Percentiles rank a stretch among this genome's conserved stretches.
Evolutionary conservation across 768 basidiomycete species (phyloP).

Genomic region (Leccinum subtestaceum): DNA sequence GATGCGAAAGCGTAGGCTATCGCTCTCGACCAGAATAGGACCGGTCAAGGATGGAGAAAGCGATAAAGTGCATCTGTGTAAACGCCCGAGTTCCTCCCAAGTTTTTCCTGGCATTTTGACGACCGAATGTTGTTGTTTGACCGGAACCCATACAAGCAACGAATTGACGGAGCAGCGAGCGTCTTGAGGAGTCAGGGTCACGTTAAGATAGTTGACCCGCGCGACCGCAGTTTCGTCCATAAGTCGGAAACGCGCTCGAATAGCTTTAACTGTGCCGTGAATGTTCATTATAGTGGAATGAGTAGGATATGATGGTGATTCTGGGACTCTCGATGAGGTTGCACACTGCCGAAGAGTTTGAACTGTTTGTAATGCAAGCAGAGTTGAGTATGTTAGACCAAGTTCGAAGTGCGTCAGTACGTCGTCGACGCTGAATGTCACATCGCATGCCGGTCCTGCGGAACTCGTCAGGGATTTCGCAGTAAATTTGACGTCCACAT

Average conservation of each 20-base stretch:
- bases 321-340: conserved; percentile 15
- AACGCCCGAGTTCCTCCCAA: conserved; percentile 74
- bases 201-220: conserved; percentile 31
- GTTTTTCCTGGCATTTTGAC: conserved; percentile 36
- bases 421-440: conserved; percentile 50
- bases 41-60: conserved; percentile 30
- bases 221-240: conserved; percentile 47
- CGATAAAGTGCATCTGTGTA: conserved; percentile 51
- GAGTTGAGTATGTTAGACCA: conserved; percentile 64
- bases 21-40: conserved; percentile 53
- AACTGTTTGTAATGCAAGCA: conserved; percentile 60
- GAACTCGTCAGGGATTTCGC: conserved; percentile 3
- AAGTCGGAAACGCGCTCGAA: conserved; percentile 49
- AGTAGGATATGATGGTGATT: conserved; percentile 18
- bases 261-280: conserved; percentile 36
- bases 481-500: conserved; percentile 28
- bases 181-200: conserved; percentile 15
- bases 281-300: conserved; percentile 22
- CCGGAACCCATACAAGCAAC: conserved; percentile 56
- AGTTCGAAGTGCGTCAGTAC: conserved; percentile 54
- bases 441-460: conserved; percentile 33
- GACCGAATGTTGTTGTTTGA: conserved; percentile 35
- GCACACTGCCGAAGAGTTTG: conserved; percentile 35
- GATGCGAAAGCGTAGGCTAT: conserved; percentile 71
- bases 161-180: conserved; percentile 39